Percentiles rank a stretch among this genome's conserved stretches.
Evolutionary conservation across 208 protist species (phyloP).

Genomic region (Wallacemonas sp.): DNA sequence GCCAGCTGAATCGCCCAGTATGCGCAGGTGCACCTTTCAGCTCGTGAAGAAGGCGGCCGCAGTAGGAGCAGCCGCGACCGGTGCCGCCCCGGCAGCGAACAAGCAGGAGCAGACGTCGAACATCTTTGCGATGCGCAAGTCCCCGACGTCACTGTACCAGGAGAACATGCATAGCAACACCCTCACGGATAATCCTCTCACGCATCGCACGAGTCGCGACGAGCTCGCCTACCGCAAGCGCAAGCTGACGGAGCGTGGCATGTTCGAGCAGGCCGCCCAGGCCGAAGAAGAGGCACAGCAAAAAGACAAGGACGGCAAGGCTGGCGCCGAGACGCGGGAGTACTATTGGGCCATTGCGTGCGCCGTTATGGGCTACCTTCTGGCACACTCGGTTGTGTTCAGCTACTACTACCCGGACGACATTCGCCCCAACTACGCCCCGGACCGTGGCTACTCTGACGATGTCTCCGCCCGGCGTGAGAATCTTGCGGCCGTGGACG

Average conservation of each 20-base stretch:
- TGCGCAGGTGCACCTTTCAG: neutral
- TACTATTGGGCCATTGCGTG: constrained; percentile 84
- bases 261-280: constrained; percentile 74
- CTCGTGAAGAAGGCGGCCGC: constrained; percentile 11
- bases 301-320: constrained; percentile 63
- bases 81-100: constrained; percentile 12
- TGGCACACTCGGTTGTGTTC: constrained; percentile 78
- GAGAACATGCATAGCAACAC: constrained; percentile 90
- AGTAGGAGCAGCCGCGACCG: neutral
- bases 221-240: constrained; percentile 84
- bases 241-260: constrained; percentile 81
- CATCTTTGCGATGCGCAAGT: constrained; percentile 76
- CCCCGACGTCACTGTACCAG: constrained; percentile 75
- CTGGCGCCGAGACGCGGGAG: constrained; percentile 69
- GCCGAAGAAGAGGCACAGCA: constrained; percentile 73
- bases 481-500: constrained; percentile 70
- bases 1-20: neutral
- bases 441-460: constrained; percentile 83
- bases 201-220: constrained; percentile 76
- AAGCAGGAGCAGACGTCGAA: constrained; percentile 31
- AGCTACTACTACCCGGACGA: constrained; percentile 84
- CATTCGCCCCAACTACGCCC: constrained; percentile 72
- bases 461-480: constrained; percentile 69
- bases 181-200: constrained; percentile 80
- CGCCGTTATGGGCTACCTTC: constrained; percentile 76